Evolutionary conservation across 495 filamentous ascomycete genomes (phyloP), one percentile per base, ranked within the genome.

Genomic region (Talaromyces adpressus): DNA sequence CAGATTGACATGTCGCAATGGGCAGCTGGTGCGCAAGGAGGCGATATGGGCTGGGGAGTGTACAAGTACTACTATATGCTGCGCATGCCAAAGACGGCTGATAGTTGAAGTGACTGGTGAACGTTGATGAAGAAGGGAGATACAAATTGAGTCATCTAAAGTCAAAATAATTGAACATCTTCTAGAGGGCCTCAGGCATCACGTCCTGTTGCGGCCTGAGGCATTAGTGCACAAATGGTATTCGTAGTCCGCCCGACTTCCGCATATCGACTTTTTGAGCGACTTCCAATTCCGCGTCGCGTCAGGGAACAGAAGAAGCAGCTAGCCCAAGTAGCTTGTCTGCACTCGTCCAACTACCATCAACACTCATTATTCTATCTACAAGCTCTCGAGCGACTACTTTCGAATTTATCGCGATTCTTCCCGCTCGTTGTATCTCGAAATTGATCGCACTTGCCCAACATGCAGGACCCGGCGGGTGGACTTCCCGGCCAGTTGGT

Each of bases 381-480:
- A 4, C 16, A 20, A 2, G 2, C 0, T 16, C 14, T 41, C 9
- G 6, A 41, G 36, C 36, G 36, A 49, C 18, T 8, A 30, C 54
- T 53, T n/a, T n/a, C 18, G n/a, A 14, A 57, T 8, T 45, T 45
- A 16, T 58, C 49, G 32, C 52, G 62, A 56, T 22, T 53, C 23
- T 47, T 29, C 20, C 14, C 36, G 3, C 2, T 56, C 20, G 16
- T 36, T 23, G 14, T 22, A 20, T 16, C 18, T 8, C 27, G 25
- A 20, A 30, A 22, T 58, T 20, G 29, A 52, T 18, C 34, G 16
- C 54, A 25, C 63, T 58, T 64, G 23, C 66, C 67, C 69, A 81
- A 64, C 61, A 88, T 88, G 85, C 81, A 83, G 64, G 86, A 90
- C 71, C 87, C 88, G 61, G 85, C 85, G 62, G 75, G 77, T 70